Evolutionary conservation across 2,329 filamentous ascomycete species (phyloP), one percentile per base, ranked within the genome.

Genomic region (Ceratocystis variospora): DNA sequence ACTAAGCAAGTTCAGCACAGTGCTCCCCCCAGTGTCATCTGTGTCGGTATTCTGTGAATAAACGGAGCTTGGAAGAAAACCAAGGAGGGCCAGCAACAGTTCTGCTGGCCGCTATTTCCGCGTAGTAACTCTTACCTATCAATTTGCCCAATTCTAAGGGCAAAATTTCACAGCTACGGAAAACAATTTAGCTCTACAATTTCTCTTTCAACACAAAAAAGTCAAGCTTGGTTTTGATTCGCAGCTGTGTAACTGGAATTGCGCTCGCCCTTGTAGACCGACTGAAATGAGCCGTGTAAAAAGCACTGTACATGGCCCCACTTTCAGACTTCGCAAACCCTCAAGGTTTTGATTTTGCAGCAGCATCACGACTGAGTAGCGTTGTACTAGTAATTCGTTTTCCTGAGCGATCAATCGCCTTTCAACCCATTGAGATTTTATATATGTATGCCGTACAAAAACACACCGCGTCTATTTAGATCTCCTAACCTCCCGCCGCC

Each of bases 1-100:
- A 67, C 66, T 67, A 64, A 67, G 28, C 45, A 67, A 67, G 28
- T 33, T 62, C 61, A 61, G 31, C 19, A 28, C 41, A 46, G 37
- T 62, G 61, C 17, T 31, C 19, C 7, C 1, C 37, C 37, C 48
- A 53, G 48, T 25, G 48, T 12, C 6, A 53, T 19, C 3, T 53
- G 3, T 22, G n/a, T 22, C 8, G 46, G 46, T 48, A 48, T 19
- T 7, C 45, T 48, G 45, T 48, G 17, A 37, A 37, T 37, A 37
- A 10, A 37, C 8, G 10, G 12, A 41, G 37, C 37, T 41, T 41
- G 10, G 12, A 15, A 41, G 10, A 15, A 41, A 12, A 41, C 37
- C 3, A 41, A 41, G 12, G 10, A 41, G 37, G 3, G 37, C 37
- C 10, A 41, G 8, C 33, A 37, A 12, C 3, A 41, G 37, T 41